Percentiles rank a stretch among this genome's conserved stretches.
Conservation (phyloP, 495 filamentous ascomycete genomes). For the Durotheca rogersii region DNA sequence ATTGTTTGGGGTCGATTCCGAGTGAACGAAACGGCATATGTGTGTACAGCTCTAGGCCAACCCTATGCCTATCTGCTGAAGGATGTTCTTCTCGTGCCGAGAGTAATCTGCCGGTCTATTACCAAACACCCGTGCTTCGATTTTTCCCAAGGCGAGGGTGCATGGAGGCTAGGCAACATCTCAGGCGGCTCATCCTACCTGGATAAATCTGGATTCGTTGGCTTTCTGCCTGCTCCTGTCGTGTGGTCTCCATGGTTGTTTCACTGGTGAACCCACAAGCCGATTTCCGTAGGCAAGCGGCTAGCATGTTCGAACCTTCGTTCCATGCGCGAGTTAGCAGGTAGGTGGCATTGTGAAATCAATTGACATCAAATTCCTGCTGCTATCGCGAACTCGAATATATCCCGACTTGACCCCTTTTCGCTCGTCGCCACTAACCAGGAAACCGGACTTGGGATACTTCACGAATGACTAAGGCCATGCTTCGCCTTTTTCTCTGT, state of each 20-base stretch:
- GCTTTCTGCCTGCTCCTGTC: neutral
- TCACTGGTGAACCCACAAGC: neutral
- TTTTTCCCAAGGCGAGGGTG: slow-evolving; percentile 66
- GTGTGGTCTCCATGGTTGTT: neutral
- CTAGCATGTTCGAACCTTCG: too few species aligned
- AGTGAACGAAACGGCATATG: slow-evolving; percentile 73
- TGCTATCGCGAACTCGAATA: too few species aligned
- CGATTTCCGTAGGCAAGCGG: neutral
- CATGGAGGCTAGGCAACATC: slow-evolving; percentile 87
- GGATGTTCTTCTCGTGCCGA: slow-evolving; percentile 93
- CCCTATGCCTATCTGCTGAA: slow-evolving; percentile 86
- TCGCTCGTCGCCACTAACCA: too few species aligned
- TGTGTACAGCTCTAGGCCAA: slow-evolving; percentile 95
- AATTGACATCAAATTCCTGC: too few species aligned
- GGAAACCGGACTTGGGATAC: too few species aligned
- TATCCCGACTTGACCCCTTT: too few species aligned
- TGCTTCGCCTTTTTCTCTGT: too few species aligned
- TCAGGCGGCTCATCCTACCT: too few species aligned
- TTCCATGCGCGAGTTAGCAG: too few species aligned
- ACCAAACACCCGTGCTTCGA: slow-evolving; percentile 80
- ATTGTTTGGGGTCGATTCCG: slow-evolving; percentile 1
- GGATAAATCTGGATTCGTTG: too few species aligned
- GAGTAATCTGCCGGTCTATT: slow-evolving; percentile 75
- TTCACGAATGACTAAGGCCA: too few species aligned
- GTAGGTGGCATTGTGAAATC: too few species aligned